phyloP scores from a whole-genome alignment of 2,329 filamentous ascomycete species.

The Aureobasidium leucospermi region DNA sequence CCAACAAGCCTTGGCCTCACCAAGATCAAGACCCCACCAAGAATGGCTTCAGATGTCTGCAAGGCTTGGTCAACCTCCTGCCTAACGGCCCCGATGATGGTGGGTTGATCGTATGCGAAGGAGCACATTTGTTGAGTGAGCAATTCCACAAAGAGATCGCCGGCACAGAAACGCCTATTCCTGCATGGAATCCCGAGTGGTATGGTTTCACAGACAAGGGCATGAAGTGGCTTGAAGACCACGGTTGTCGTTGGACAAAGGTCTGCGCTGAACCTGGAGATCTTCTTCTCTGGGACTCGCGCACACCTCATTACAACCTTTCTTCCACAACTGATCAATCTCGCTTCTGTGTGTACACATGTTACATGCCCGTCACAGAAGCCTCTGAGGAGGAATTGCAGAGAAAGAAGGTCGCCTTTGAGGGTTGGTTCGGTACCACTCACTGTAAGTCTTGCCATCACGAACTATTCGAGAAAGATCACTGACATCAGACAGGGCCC shows the following conservation, averaged over 20 bases:
- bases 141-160: slow-evolving; percentile 26
- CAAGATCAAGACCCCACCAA: slow-evolving; percentile 34
- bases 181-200: slow-evolving; percentile 28
- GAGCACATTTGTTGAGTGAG: slow-evolving; percentile 25
- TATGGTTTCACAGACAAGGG: slow-evolving; percentile 25
- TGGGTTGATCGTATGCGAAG: slow-evolving; percentile 30
- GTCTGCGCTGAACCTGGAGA: slow-evolving; percentile 17
- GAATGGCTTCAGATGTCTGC: slow-evolving; percentile 44
- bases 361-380: slow-evolving; percentile 31
- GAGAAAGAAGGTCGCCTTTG: slow-evolving; percentile 28
- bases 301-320: slow-evolving; percentile 28
- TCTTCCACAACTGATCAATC: slow-evolving; percentile 23
- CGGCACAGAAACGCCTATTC: slow-evolving; percentile 16
- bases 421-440: slow-evolving; percentile 26
- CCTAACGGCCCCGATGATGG: slow-evolving; percentile 32
- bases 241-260: slow-evolving; percentile 19
- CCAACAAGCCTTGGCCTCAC: slow-evolving; percentile 32
- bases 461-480: too few relatives aligned
- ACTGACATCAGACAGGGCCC: slow-evolving; percentile 15
- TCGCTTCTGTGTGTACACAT: slow-evolving; percentile 29
- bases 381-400: slow-evolving; percentile 28
- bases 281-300: slow-evolving; percentile 19
- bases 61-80: slow-evolving; percentile 43
- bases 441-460: slow-evolving; percentile 18
- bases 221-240: slow-evolving; percentile 19